These are phyloP conservation scores for Pythium aquatile DNA, from an alignment of 352 stramenopile species.

Conservation along the genomic window DNA sequence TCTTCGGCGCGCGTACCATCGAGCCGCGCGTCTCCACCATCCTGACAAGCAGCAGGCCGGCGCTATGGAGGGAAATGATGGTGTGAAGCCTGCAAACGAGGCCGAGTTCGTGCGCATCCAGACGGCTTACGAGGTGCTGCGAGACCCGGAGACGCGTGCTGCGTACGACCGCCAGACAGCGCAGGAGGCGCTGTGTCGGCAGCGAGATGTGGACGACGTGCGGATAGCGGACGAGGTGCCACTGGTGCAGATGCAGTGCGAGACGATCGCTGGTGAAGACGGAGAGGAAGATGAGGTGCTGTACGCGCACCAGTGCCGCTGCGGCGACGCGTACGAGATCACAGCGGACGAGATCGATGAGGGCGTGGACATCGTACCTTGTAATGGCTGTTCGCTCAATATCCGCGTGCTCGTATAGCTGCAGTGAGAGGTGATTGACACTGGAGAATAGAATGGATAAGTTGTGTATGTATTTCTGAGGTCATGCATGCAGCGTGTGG, in stretches of 20 bases:
- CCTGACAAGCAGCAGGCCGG: conserved; percentile 51
- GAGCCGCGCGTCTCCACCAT: conserved; percentile 50
- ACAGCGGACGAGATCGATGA: conserved; percentile 58
- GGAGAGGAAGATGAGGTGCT: conserved; percentile 46
- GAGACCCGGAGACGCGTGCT: conserved; percentile 36
- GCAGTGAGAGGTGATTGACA: neutral
- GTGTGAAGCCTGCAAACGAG: conserved; percentile 15
- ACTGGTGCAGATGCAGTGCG: conserved; percentile 42
- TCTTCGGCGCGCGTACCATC: conserved; percentile 71
- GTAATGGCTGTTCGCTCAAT: conserved; percentile 78
- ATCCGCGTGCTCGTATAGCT: conserved; percentile 49
- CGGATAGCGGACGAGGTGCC: conserved; percentile 70
- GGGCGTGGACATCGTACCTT: conserved; percentile 66
- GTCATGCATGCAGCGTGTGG: conserved; percentile 14
- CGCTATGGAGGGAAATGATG: neutral
- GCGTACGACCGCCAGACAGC: conserved; percentile 57
- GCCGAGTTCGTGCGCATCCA: conserved; percentile 55
- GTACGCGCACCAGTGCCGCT: conserved; percentile 65
- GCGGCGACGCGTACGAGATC: conserved; percentile 74
- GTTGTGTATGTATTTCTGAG: conserved; percentile 2
- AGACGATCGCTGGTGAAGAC: conserved; percentile 31
- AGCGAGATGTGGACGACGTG: conserved; percentile 44
- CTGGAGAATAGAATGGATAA: neutral
- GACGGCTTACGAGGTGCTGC: conserved; percentile 67
- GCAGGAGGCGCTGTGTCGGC: conserved; percentile 33